These are phyloP conservation scores for Corniculantispora saksenae DNA, from an alignment of 2,329 filamentous ascomycete genomes.

Conservation along the genomic window DNA sequence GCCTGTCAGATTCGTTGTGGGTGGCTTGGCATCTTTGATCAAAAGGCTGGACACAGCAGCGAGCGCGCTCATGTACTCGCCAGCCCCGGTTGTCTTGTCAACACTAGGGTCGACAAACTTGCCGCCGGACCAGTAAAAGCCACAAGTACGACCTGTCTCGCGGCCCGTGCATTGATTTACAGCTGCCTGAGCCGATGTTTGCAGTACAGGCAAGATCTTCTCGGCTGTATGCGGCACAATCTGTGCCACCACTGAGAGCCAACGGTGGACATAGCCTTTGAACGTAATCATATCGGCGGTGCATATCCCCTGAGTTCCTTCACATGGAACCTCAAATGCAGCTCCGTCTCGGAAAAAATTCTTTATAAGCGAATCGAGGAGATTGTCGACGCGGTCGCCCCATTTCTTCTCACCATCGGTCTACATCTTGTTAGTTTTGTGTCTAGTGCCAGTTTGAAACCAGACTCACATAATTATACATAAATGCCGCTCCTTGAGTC, in stretches of 20 bases:
- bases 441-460: neutral
- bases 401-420: constrained; percentile 18
- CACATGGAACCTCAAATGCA: constrained; percentile 69
- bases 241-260: constrained; percentile 61
- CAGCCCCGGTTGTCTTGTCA: constrained; percentile 54
- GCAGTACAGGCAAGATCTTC: constrained; percentile 58
- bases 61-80: constrained; percentile 58
- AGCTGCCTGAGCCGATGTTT: constrained; percentile 59
- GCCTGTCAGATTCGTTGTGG: constrained; percentile 46
- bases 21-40: constrained; percentile 37
- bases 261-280: constrained; percentile 69
- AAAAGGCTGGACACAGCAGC: constrained; percentile 53
- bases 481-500: constrained; percentile 63
- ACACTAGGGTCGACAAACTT: constrained; percentile 33
- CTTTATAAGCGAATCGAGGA: constrained; percentile 51
- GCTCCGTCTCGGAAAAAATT: constrained; percentile 59
- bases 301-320: constrained; percentile 56
- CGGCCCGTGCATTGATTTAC: constrained; percentile 64
- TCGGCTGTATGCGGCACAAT: constrained; percentile 61
- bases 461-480: constrained; percentile 63
- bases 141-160: constrained; percentile 58
- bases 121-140: constrained; percentile 55
- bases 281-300: constrained; percentile 72
- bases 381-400: constrained; percentile 44
- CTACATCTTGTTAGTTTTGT: neutral